Evolutionary conservation across 2,329 filamentous ascomycete genomes (phyloP).

Genomic region (Fusarium sp.): DNA sequence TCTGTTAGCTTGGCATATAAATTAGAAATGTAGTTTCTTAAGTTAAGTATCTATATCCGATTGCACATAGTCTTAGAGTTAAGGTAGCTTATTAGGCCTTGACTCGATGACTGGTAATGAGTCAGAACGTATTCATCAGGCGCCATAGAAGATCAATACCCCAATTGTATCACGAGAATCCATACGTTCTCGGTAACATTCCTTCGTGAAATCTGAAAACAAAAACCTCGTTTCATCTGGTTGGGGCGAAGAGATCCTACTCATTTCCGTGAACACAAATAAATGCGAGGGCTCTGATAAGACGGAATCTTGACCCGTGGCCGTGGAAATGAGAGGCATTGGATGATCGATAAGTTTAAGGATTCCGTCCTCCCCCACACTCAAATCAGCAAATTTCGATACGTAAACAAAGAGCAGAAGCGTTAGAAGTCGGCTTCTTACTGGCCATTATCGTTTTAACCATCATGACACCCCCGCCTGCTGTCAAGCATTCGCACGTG

Average conservation of each 20-base stretch:
- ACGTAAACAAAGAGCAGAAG: slow-evolving; percentile 50
- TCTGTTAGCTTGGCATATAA: background rate
- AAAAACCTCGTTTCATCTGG: background rate
- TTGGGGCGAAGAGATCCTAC: slow-evolving; percentile 11
- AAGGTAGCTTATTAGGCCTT: background rate
- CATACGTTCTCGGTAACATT: background rate
- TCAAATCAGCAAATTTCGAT: slow-evolving; percentile 54
- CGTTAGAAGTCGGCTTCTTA: slow-evolving; percentile 36
- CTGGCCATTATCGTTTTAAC: slow-evolving; percentile 31
- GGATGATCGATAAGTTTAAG: slow-evolving; percentile 33
- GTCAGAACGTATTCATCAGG: background rate
- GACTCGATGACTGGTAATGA: background rate
- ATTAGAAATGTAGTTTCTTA: no score
- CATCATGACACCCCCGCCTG: slow-evolving; percentile 29
- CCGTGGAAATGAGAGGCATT: slow-evolving; percentile 33
- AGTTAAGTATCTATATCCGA: background rate
- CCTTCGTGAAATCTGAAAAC: background rate
- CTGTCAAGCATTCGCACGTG: slow-evolving; percentile 21
- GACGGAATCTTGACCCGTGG: slow-evolving; percentile 30
- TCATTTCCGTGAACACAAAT: slow-evolving; percentile 18
- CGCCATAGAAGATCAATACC: no score
- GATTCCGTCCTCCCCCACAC: slow-evolving; percentile 28
- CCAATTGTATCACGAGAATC: no score
- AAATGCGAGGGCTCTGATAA: slow-evolving; percentile 41
- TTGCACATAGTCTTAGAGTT: no score